Base-by-base conservation (phyloP, 805 yeast species). In the Blastobotrys parvus region DNA sequence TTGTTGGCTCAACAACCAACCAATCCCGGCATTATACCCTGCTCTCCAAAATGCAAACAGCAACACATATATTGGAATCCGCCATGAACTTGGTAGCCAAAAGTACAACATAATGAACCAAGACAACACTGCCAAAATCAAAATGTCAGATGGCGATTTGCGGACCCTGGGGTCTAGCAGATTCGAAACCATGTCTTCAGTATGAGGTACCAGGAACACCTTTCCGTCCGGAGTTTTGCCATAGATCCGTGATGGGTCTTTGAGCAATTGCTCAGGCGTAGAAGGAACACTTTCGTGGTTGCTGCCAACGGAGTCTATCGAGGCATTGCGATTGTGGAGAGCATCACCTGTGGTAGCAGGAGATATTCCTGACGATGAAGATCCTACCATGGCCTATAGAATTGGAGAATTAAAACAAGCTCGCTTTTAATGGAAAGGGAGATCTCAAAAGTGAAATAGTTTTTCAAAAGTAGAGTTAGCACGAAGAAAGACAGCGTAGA, bases 181-280 rank as follows among this genome's bases (percentile, higher is more conserved):
- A 1, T 90, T 80, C 48, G 86, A 71, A 27, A 85, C 82, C 92
- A 85, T 84, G 57, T 85, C 94, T 54, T 80, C 82, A 23, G 94
- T 85, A 51, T 74, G 72, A 1, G 84, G 83, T 3, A 65, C 70
- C 10, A 41, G 49, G 41, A 65, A 65, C 15, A 54, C 49, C 22
- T 53, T 50, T 8, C 64, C 64, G 23, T 56, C 58, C 17, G 64
- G 61, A 25, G 62, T 54, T 17, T 50, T 49, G 4, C 64, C 65
- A 18, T 18, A 30, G 10, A 43, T 32, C 18, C 20, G 33, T 19
- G 19, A 10, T 6, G 35, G 17, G 16, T 31, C 35, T 7, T 11
- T 31, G n/a, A n/a, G n/a, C n/a, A n/a, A n/a, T n/a, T n/a, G n/a
- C n/a, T n/a, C n/a, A n/a, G n/a, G n/a, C n/a, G n/a, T n/a, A n/a